A percentile compares a stretch with the other conserved stretches of the same genome.
Evolutionary conservation across 2,329 filamentous ascomycete genomes (phyloP).

Genomic region (Aspergillus spinulosporus): DNA sequence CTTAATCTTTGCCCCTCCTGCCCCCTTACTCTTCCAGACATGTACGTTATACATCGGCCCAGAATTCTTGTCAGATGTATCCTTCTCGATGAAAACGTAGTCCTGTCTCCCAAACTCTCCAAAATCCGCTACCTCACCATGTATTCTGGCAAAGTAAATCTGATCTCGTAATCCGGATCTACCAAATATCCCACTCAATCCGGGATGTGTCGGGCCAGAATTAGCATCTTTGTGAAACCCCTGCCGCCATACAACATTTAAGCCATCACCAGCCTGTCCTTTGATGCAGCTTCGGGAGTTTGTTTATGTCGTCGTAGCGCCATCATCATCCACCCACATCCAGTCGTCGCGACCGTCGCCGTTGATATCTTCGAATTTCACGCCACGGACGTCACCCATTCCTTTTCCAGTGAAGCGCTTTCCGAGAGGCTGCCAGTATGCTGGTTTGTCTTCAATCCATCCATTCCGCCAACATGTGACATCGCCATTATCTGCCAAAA

Average conservation of each 20-base stretch:
- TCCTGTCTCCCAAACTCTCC: conserved; percentile 17
- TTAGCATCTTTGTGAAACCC: not conserved
- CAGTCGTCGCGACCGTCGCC: conserved; percentile 23
- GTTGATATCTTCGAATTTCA: conserved; percentile 28
- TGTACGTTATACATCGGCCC: not conserved
- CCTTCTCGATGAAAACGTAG: conserved; percentile 20
- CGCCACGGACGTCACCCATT: conserved; percentile 12
- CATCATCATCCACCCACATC: not conserved
- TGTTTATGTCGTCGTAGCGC: not conserved
- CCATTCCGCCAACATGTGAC: conserved; percentile 25
- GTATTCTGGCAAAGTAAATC: conserved; percentile 30
- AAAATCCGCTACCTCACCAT: conserved; percentile 18
- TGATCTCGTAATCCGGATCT: conserved; percentile 12
- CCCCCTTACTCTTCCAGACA: conserved; percentile 5
- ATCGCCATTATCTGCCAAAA: not conserved
- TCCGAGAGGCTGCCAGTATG: conserved; percentile 39
- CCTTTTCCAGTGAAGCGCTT: conserved; percentile 20
- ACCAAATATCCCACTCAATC: conserved; percentile 1
- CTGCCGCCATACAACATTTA: conserved; percentile 14
- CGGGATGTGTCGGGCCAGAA: conserved; percentile 20
- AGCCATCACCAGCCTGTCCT: conserved; percentile 4
- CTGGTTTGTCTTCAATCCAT: conserved; percentile 25
- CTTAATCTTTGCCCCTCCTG: conserved; percentile 4
- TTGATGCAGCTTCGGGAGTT: conserved; percentile 3
- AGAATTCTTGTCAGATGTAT: too few species aligned